Evolutionary conservation across 2,329 filamentous ascomycete genomes (phyloP).

Genomic region (Chaetomium olivaceum): DNA sequence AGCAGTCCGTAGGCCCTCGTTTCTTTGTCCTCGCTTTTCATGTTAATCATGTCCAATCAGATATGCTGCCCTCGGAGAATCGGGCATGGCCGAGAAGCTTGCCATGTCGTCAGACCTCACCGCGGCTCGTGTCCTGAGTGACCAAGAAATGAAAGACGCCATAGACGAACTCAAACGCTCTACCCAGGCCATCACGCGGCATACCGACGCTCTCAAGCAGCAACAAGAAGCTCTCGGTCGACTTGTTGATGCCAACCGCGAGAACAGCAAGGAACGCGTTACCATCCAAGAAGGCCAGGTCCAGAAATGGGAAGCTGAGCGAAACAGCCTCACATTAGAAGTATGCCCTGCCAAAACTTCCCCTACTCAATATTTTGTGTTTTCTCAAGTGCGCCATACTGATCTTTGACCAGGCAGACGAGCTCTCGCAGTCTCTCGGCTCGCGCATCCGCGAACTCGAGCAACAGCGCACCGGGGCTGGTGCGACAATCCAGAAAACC

Average conservation of each 20-base stretch:
- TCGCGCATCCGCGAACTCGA: slow-evolving; percentile 52
- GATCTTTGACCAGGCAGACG: slow-evolving; percentile 45
- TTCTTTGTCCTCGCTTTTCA: neutral
- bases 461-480: slow-evolving; percentile 51
- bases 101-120: slow-evolving; percentile 49
- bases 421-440: slow-evolving; percentile 49
- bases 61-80: slow-evolving; percentile 51
- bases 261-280: slow-evolving; percentile 39
- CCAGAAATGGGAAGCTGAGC: slow-evolving; percentile 44
- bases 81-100: slow-evolving; percentile 50
- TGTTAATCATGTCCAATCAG: slow-evolving; percentile 39
- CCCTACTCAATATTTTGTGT: no score
- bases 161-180: slow-evolving; percentile 65
- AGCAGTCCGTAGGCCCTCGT: slow-evolving; percentile 45
- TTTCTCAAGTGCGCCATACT: neutral
- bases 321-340: slow-evolving; percentile 45
- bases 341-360: slow-evolving; percentile 41
- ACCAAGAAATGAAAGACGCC: slow-evolving; percentile 61
- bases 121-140: slow-evolving; percentile 52
- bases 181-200: slow-evolving; percentile 63
- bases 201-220: slow-evolving; percentile 60
- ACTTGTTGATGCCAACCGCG: slow-evolving; percentile 48
- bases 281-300: slow-evolving; percentile 40
- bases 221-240: slow-evolving; percentile 63
- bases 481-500: slow-evolving; percentile 48